Percentiles rank a stretch among this genome's conserved stretches.
phyloP scores from a whole-genome alignment of 139 green algal species.

The Parachlorella kessleri region DNA sequence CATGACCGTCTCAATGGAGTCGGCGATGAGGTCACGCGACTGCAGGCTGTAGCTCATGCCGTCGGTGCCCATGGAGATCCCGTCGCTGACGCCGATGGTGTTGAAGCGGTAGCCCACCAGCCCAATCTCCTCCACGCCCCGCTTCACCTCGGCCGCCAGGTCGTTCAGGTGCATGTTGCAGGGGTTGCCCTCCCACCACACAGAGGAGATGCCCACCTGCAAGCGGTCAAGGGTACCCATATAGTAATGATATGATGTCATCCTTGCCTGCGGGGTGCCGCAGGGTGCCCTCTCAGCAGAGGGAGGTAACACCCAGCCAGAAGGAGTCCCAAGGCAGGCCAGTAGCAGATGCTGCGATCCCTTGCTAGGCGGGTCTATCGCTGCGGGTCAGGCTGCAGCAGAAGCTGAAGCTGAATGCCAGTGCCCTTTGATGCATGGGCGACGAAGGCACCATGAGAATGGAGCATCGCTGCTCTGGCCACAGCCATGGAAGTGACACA shows the following conservation, averaged over 20 bases:
- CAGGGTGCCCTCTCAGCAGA: background rate
- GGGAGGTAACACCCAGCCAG: background rate
- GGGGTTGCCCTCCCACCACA: constrained; percentile 99
- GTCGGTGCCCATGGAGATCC: constrained; percentile 98
- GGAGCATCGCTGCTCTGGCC: no score
- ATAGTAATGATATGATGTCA: no score
- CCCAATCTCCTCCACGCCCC: constrained; percentile 80
- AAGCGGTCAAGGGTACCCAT: background rate
- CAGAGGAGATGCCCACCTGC: constrained; percentile 91
- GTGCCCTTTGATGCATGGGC: no score
- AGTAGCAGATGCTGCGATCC: background rate
- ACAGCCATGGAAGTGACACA: no score
- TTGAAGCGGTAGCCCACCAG: constrained; percentile 96
- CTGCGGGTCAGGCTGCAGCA: background rate
- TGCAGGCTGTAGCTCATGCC: constrained; percentile 96
- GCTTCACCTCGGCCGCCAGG: constrained; percentile 91
- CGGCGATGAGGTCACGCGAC: constrained; percentile 91
- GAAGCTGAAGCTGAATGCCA: background rate
- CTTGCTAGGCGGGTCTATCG: background rate
- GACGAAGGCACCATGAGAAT: no score
- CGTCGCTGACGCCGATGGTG: constrained; percentile 94
- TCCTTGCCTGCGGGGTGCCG: no score
- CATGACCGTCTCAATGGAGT: constrained; percentile 98
- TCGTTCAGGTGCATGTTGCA: constrained; percentile 99
- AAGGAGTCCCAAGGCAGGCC: background rate